These are phyloP conservation scores for Dendrostoma leiphaemia DNA, from an alignment of 2,329 filamentous ascomycete species.

Conservation along the genomic window DNA sequence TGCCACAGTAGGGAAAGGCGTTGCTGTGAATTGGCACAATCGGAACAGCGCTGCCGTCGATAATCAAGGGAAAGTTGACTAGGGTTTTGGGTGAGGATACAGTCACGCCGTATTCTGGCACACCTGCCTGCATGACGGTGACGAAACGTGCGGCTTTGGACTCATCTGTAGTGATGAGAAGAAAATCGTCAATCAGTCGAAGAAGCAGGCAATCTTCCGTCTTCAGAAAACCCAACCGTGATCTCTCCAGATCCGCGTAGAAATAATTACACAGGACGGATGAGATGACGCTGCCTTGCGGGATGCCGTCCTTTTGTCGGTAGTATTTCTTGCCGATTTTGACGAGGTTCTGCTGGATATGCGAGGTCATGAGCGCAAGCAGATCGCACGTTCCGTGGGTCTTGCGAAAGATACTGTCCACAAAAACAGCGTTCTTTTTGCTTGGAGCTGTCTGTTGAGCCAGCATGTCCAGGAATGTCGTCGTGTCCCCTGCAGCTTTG, in stretches of 20 bases:
- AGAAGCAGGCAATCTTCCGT: slow-evolving; percentile 64
- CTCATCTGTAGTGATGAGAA: slow-evolving; percentile 74
- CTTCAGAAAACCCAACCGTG: slow-evolving; percentile 65
- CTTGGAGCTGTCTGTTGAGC: slow-evolving; percentile 35
- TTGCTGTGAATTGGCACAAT: slow-evolving; percentile 35
- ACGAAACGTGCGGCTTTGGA: slow-evolving; percentile 71
- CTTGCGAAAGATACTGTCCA: slow-evolving; percentile 64
- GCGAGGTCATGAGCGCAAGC: slow-evolving; percentile 69
- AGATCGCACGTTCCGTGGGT: slow-evolving; percentile 57
- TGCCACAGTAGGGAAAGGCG: slow-evolving; percentile 88
- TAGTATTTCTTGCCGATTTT: slow-evolving; percentile 88
- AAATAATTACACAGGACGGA: slow-evolving; percentile 92
- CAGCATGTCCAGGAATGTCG: slow-evolving; percentile 45
- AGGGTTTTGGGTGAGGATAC: slow-evolving; percentile 79
- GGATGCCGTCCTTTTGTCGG: slow-evolving; percentile 83
- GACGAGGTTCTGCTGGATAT: slow-evolving; percentile 82
- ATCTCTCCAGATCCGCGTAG: slow-evolving; percentile 80
- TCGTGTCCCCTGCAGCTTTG: slow-evolving; percentile 37
- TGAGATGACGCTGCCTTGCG: slow-evolving; percentile 88
- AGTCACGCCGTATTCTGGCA: slow-evolving; percentile 75
- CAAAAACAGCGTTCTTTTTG: slow-evolving; percentile 71
- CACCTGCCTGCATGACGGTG: slow-evolving; percentile 73
- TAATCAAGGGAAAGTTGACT: slow-evolving; percentile 71
- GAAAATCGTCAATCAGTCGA: slow-evolving; percentile 87
- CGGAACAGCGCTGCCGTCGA: slow-evolving; percentile 53